These are phyloP conservation scores for Plasmodium chabaudi DNA, from an alignment of 169 alveolate genomes.

Conservation along the genomic window DNA sequence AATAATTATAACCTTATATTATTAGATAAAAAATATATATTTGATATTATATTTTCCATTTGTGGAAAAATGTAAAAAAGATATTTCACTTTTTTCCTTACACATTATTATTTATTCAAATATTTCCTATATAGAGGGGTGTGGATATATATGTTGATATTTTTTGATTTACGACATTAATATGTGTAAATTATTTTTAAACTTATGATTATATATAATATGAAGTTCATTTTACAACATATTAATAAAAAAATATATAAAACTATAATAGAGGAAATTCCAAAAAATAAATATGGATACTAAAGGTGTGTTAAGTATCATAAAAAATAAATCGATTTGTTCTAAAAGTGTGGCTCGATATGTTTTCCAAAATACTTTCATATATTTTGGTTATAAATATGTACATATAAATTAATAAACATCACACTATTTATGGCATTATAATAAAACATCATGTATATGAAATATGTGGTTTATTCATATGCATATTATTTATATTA, in stretches of 20 bases:
- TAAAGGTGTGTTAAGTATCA: slow-evolving; percentile 8
- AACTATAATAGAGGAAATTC: too few species aligned
- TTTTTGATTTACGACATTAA: not conserved
- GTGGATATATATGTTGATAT: not conserved
- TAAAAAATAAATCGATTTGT: slow-evolving; percentile 8
- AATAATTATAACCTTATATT: too few species aligned
- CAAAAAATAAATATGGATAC: too few species aligned
- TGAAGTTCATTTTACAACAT: not conserved
- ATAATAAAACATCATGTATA: not conserved
- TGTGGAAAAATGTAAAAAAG: slow-evolving; percentile 1
- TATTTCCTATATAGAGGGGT: not conserved
- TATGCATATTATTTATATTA: slow-evolving; percentile 1
- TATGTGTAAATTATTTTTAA: not conserved
- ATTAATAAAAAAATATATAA: too few species aligned
- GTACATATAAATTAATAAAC: slow-evolving; percentile 2
- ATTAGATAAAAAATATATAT: not conserved
- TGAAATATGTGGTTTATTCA: not conserved
- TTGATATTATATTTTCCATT: not conserved
- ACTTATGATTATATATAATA: not conserved
- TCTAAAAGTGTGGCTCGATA: slow-evolving; percentile 4
- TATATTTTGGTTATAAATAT: not conserved
- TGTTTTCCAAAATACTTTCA: slow-evolving; percentile 9
- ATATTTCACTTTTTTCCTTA: not conserved
- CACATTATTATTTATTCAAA: not conserved
- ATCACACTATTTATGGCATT: slow-evolving; percentile 1